These are phyloP conservation scores for Blastomyces gilchristii DNA, from an alignment of 2,329 filamentous ascomycete species.

Conservation along the genomic window DNA sequence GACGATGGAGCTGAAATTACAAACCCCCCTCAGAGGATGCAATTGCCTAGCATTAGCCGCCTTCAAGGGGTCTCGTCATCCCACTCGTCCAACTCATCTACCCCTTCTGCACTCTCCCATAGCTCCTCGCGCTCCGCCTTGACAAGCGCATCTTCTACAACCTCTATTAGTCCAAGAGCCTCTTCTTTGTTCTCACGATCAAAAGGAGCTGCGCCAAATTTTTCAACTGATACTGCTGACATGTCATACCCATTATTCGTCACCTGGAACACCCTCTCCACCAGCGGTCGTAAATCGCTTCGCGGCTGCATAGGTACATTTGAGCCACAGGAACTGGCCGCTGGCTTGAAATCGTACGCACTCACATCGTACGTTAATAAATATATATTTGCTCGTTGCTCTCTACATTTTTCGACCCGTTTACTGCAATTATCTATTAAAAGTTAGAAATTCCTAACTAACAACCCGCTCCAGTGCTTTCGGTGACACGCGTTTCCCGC, in stretches of 20 bases:
- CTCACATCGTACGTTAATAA: constrained; percentile 56
- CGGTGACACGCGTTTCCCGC: constrained; percentile 52
- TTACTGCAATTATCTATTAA: constrained; percentile 9
- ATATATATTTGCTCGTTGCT: not conserved
- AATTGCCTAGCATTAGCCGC: constrained; percentile 26
- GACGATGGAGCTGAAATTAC: constrained; percentile 10
- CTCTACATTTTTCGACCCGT: not conserved
- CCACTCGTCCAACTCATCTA: constrained; percentile 31
- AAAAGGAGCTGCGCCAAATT: constrained; percentile 8
- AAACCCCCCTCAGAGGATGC: constrained; percentile 19
- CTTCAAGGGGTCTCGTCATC: constrained; percentile 29
- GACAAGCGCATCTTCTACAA: constrained; percentile 32
- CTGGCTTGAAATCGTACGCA: constrained; percentile 69
- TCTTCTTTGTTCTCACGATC: constrained; percentile 23
- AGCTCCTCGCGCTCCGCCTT: constrained; percentile 39
- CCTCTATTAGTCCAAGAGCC: constrained; percentile 38
- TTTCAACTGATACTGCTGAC: constrained; percentile 7
- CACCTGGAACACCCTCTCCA: constrained; percentile 74
- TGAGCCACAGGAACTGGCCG: constrained; percentile 59
- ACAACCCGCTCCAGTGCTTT: constrained; percentile 42
- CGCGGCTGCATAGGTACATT: constrained; percentile 97
- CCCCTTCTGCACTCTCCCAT: constrained; percentile 38
- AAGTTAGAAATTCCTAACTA: not conserved
- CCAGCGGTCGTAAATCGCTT: constrained; percentile 54
- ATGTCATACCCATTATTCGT: constrained; percentile 67